Evolutionary conservation across 2,329 filamentous ascomycete species (phyloP).

Genomic region (Fusarium fujikuroi): DNA sequence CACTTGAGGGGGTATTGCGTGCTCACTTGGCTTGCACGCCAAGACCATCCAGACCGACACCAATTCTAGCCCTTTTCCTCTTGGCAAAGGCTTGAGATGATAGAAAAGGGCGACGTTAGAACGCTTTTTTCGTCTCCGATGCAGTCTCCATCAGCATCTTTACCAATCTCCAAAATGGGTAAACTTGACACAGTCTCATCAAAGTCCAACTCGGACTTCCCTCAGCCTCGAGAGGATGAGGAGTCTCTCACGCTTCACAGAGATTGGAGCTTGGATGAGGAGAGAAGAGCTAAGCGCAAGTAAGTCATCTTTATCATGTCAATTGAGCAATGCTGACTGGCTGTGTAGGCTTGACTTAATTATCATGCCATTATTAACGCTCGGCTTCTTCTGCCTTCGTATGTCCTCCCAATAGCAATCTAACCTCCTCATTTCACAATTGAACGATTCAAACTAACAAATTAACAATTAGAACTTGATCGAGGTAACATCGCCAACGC

Average conservation of each 20-base stretch:
- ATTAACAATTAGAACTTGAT: constrained; percentile 39
- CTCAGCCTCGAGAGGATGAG: constrained; percentile 44
- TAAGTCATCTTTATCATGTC: not conserved
- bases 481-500: constrained; percentile 59
- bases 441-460: not conserved
- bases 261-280: constrained; percentile 52
- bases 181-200: constrained; percentile 17
- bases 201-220: constrained; percentile 25
- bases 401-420: constrained; percentile 5
- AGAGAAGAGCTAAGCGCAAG: constrained; percentile 51
- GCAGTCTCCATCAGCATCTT: not conserved
- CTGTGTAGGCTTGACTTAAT: constrained; percentile 50
- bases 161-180: constrained; percentile 21
- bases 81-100: not conserved
- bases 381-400: constrained; percentile 57
- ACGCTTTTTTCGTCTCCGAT: not conserved
- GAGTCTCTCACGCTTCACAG: constrained; percentile 42
- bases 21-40: constrained; percentile 36
- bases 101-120: constrained; percentile 17
- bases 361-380: constrained; percentile 55
- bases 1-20: constrained; percentile 37
- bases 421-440: accelerated
- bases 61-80: not conserved
- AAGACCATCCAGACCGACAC: constrained; percentile 19
- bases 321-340: not conserved